Evolutionary conservation across 2,329 filamentous ascomycete species (phyloP), one percentile per base, ranked within the genome.

Genomic region (Penicillium sp.): DNA sequence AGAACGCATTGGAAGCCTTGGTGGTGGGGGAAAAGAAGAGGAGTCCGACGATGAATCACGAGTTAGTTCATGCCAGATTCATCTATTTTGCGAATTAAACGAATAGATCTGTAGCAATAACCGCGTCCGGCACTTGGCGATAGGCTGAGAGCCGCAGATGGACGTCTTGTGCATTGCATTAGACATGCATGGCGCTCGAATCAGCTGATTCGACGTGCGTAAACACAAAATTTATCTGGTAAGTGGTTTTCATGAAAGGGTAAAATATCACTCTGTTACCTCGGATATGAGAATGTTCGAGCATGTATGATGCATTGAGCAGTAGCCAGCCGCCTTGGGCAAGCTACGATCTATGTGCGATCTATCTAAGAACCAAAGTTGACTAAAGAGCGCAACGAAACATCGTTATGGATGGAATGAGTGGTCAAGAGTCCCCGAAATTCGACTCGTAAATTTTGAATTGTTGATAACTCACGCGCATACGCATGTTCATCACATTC

Each of bases 121-220:
- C 17, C 49, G 49, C n/a, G 49, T 5, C 51, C 37, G 26, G 51
- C 22, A 28, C 33, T 24, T 24, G 24, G 53, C n/a, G 38, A 44
- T 55, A 55, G 53, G 53, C 40, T 30, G n/a, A 26, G 37, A 33
- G 53, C 26, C 17, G n/a, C 53, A 35, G 53, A 44, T 28, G 19
- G 22, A 45, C 10, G 6, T 24, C 53, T 33, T 30, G 49, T 51
- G 49, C 49, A 35, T 51, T 12, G 30, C 49, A 51, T 35, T 24
- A 44, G 24, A 55, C 38, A 10, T 55, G 38, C 53, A 44, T 55
- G 19, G 38, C 26, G 37, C 26, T 33, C 38, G 19, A 55, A 55
- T 55, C 53, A 55, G 38, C 26, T 55, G 53, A 55, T 42, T 33
- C n/a, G 49, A 15, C 17, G 12, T 35, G 26, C 9, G 9, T 28